phyloP scores from a whole-genome alignment of 306 rosid genomes.

The Prunus davidiana region DNA sequence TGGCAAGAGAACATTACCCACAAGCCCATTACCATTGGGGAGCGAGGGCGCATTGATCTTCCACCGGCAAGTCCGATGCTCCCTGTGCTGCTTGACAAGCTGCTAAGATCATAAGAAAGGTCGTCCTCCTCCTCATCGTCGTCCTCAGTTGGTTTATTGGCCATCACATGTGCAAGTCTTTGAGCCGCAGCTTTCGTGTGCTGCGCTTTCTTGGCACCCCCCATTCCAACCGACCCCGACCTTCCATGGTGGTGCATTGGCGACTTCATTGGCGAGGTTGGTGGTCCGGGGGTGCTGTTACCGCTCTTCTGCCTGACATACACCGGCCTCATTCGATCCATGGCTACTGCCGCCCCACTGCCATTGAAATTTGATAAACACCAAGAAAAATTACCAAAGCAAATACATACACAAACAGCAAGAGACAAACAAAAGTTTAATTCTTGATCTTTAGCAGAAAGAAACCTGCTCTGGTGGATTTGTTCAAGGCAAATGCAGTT shows the following conservation, averaged over 20 bases:
- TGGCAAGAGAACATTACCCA: neutral
- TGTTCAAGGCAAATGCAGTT: neutral
- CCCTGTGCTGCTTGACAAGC: conserved; percentile 38
- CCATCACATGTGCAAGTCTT: conserved; percentile 97
- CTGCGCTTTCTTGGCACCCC: conserved; percentile 52
- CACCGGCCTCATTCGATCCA: conserved; percentile 58
- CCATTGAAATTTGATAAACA: neutral
- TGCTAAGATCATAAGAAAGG: conserved; percentile 44
- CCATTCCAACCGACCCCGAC: conserved; percentile 46
- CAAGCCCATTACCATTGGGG: conserved; percentile 46
- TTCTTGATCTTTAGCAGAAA: neutral
- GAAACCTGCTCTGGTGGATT: neutral
- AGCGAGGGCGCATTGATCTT: conserved; percentile 55
- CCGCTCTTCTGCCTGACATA: conserved; percentile 60
- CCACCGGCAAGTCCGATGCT: conserved; percentile 76
- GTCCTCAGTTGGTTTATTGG: conserved; percentile 48
- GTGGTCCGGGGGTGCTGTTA: conserved; percentile 42
- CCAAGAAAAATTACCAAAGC: neutral
- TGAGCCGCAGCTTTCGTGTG: conserved; percentile 92
- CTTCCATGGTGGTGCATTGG: conserved; percentile 50
- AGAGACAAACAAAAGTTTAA: neutral
- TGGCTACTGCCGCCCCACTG: conserved; percentile 10
- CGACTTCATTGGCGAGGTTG: conserved; percentile 50
- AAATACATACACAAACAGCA: neutral
- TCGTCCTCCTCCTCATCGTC: conserved; percentile 78